phyloP scores from a whole-genome alignment of 768 basidiomycete genomes.

The Mycena leptocephala region DNA sequence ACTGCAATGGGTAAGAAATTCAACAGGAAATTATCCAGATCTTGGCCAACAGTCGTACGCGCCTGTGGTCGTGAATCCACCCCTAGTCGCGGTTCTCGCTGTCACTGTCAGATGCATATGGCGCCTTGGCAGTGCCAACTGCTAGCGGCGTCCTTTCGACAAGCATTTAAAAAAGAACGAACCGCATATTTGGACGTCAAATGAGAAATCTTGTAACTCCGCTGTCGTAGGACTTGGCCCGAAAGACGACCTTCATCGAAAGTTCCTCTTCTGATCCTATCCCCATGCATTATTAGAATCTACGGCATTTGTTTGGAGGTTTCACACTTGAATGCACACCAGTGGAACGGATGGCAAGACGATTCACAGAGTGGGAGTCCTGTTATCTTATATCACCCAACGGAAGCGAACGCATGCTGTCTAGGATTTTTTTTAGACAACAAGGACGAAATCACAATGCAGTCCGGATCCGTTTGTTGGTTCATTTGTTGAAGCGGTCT shows the following conservation, averaged over 20 bases:
- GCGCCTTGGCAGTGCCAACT: not conserved
- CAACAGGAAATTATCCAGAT: not conserved
- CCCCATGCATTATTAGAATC: not conserved
- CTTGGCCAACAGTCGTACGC: not conserved
- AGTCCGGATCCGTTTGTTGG: too few species aligned
- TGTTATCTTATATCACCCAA: not conserved
- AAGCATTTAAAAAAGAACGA: not conserved
- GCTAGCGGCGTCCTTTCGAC: not conserved
- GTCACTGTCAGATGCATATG: not conserved
- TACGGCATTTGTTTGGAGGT: constrained; percentile 28
- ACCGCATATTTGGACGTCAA: not conserved
- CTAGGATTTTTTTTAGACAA: not conserved
- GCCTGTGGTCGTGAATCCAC: not conserved
- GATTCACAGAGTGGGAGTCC: constrained; percentile 6
- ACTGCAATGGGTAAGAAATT: not conserved
- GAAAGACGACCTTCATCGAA: not conserved
- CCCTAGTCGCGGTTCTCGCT: not conserved
- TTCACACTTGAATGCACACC: constrained; percentile 3
- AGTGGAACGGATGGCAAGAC: constrained; percentile 8
- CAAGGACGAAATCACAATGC: too few species aligned
- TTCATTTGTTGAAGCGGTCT: not conserved
- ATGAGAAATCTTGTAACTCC: not conserved
- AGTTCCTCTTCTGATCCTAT: constrained; percentile 9
- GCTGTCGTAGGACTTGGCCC: constrained; percentile 3
- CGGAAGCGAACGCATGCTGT: too few species aligned